Conservation (phyloP, 2,329 filamentous ascomycete species). For the Dryadomyces sulphureus region DNA sequence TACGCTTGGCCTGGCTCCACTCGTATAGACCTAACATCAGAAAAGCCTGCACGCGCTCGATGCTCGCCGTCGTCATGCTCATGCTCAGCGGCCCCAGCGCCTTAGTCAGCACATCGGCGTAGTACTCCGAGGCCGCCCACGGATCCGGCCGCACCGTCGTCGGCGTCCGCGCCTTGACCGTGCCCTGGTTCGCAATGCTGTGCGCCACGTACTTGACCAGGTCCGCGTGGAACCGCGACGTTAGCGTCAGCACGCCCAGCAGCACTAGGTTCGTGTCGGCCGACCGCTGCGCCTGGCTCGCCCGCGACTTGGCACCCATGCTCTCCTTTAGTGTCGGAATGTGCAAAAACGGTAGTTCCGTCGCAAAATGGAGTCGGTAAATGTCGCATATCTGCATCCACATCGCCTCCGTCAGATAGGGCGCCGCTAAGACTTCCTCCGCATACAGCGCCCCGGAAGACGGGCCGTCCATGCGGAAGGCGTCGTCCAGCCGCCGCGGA, state of each 20-base stretch:
- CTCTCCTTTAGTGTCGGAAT: constrained; percentile 44
- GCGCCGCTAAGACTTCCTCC: constrained; percentile 46
- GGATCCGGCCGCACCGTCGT: constrained; percentile 29
- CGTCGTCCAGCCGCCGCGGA: constrained; percentile 27
- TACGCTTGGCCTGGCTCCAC: constrained; percentile 46
- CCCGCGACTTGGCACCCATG: constrained; percentile 26
- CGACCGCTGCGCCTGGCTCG: constrained; percentile 15
- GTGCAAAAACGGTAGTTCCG: constrained; percentile 59
- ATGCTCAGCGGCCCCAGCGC: constrained; percentile 32
- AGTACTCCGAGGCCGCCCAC: constrained; percentile 46
- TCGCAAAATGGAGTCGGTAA: constrained; percentile 56
- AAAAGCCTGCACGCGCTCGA: constrained; percentile 51
- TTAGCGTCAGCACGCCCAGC: constrained; percentile 53
- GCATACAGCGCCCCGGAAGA: constrained; percentile 22
- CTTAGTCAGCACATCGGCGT: constrained; percentile 41
- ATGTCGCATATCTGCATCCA: constrained; percentile 58
- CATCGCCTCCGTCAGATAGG: constrained; percentile 45
- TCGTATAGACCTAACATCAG: constrained; percentile 60
- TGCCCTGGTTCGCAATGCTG: constrained; percentile 17
- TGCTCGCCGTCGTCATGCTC: constrained; percentile 34
- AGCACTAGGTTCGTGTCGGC: constrained; percentile 37
- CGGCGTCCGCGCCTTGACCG: constrained; percentile 19
- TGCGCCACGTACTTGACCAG: constrained; percentile 39
- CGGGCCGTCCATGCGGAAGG: constrained; percentile 22
- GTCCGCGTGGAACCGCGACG: constrained; percentile 50